A percentile compares a stretch with the other conserved stretches of the same genome.
phyloP scores from a whole-genome alignment of 129 eudicot species.

The Heracleum sosnowskyi region DNA sequence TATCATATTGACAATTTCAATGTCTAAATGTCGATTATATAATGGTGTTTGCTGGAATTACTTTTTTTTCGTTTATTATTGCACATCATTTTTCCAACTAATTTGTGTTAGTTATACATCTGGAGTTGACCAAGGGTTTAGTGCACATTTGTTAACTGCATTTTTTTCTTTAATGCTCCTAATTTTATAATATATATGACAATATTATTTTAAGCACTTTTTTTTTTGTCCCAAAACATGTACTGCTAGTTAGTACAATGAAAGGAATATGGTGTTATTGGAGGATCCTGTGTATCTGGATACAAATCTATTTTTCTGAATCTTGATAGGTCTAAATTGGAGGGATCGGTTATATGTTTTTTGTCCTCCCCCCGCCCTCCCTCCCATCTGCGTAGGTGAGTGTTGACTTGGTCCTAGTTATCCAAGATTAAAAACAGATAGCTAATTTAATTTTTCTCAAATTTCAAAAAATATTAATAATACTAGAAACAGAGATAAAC shows the following conservation, averaged over 20 bases:
- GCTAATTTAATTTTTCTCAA: neutral
- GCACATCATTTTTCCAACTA: neutral
- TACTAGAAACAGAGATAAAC: no score
- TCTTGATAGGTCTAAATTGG: neutral
- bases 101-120: neutral
- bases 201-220: neutral
- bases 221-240: neutral
- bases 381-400: neutral
- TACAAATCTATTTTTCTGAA: neutral
- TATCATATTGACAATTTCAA: neutral
- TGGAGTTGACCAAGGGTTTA: neutral
- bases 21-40: neutral
- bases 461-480: no score
- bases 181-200: neutral
- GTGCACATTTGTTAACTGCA: neutral
- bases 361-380: neutral
- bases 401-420: neutral
- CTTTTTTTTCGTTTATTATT: neutral
- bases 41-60: neutral
- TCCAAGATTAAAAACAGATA: neutral
- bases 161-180: neutral
- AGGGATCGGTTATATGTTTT: neutral
- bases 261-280: neutral
- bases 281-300: neutral
- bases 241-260: neutral